phyloP scores from a whole-genome alignment of 2,329 filamentous ascomycete species.

The Diplodia intermedia region DNA sequence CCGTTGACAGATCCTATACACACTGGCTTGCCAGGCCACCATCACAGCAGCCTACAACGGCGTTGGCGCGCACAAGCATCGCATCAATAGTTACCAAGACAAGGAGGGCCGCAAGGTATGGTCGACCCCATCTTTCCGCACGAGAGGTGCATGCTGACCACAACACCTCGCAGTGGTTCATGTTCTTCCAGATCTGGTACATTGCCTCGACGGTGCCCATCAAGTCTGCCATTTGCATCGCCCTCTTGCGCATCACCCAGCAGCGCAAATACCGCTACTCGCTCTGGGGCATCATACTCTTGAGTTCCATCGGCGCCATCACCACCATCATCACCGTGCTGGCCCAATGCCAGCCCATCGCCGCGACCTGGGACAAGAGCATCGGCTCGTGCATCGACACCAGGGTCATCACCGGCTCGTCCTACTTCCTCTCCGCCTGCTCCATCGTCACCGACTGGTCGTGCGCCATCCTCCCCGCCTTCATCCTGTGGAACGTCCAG shows the following conservation, averaged over 20 bases:
- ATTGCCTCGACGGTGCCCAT: conserved; percentile 15
- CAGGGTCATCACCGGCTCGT: conserved; percentile 40
- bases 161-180: background rate
- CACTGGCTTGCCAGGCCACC: conserved; percentile 5
- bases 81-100: background rate
- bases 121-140: background rate
- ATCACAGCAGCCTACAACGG: background rate
- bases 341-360: conserved; percentile 32
- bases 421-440: conserved; percentile 46
- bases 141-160: background rate
- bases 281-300: conserved; percentile 11
- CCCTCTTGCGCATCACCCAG: conserved; percentile 25
- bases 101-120: conserved; percentile 1
- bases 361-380: conserved; percentile 32
- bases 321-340: conserved; percentile 25
- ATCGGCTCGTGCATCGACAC: conserved; percentile 8
- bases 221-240: conserved; percentile 23
- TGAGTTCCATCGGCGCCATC: conserved; percentile 3
- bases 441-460: conserved; percentile 44
- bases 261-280: conserved; percentile 11
- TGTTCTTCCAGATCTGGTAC: conserved; percentile 25
- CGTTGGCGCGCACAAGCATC: background rate
- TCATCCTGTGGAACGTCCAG: conserved; percentile 52
- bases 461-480: conserved; percentile 45
- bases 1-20: conserved; percentile 10